These are phyloP conservation scores for Calonectria hawksworthii DNA, from an alignment of 2,329 filamentous ascomycete species.

Conservation along the genomic window DNA sequence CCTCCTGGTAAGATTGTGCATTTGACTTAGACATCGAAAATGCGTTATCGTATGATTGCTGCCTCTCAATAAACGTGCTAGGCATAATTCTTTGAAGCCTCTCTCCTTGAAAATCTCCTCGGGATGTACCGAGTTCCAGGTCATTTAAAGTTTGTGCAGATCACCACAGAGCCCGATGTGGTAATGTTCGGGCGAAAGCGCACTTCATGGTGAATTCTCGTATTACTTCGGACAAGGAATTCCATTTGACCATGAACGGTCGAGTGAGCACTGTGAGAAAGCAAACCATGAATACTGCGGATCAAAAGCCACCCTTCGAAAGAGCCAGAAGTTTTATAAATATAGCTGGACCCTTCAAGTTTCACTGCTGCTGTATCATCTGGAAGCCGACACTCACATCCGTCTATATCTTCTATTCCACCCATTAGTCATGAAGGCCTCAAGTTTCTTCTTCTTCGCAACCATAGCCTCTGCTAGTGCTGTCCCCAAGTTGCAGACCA, in stretches of 20 bases:
- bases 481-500: not conserved
- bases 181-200: not conserved
- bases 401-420: not conserved
- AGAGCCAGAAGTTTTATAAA: not conserved
- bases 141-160: not conserved
- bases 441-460: not conserved
- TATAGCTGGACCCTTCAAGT: not conserved
- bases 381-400: not conserved
- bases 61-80: no score
- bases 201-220: not conserved
- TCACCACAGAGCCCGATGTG: not conserved
- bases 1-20: no score
- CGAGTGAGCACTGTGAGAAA: no score
- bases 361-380: not conserved
- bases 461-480: not conserved
- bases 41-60: no score
- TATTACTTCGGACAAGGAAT: not conserved
- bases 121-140: not conserved
- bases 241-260: no score
- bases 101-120: no score
- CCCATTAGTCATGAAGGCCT: not conserved
- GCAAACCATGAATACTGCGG: no score
- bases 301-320: not conserved
- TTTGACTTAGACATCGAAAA: no score
- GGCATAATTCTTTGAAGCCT: no score